Evolutionary conservation across 305 asterid species (phyloP).

Genomic region (Fraxinus greggii): DNA sequence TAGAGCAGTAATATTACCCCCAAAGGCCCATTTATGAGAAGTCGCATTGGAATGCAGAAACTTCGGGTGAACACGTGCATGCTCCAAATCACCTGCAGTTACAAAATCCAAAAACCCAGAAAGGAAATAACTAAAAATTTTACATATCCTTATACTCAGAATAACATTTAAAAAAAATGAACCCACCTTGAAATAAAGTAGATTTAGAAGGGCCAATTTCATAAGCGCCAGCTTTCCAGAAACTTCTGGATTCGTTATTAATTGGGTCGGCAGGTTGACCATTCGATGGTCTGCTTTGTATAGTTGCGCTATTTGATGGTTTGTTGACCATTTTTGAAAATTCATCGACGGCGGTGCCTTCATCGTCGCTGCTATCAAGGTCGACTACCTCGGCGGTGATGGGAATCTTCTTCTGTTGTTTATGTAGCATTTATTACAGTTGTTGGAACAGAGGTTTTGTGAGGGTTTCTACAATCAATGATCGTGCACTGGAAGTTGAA

Average conservation of each 20-base stretch:
- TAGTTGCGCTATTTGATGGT: constrained; percentile 20
- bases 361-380: constrained; percentile 81
- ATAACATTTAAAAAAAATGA: not conserved
- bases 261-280: constrained; percentile 25
- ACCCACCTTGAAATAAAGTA: constrained; percentile 44
- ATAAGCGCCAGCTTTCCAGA: constrained; percentile 93
- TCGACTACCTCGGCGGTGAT: constrained; percentile 51
- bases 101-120: not conserved
- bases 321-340: not conserved
- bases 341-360: constrained; percentile 27
- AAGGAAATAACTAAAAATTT: not conserved
- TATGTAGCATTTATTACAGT: constrained; percentile 35
- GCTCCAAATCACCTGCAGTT: constrained; percentile 75
- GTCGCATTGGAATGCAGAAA: constrained; percentile 95
- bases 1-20: constrained; percentile 50
- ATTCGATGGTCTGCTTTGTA: constrained; percentile 29
- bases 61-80: constrained; percentile 92
- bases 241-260: constrained; percentile 53
- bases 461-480: not conserved
- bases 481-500: not conserved
- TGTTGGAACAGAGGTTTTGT: not conserved
- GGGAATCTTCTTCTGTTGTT: constrained; percentile 33
- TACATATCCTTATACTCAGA: not conserved
- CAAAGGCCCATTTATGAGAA: constrained; percentile 95
- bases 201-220: constrained; percentile 48